phyloP scores from a whole-genome alignment of 805 yeast species.

The Alloascoidea hylecoeti region DNA sequence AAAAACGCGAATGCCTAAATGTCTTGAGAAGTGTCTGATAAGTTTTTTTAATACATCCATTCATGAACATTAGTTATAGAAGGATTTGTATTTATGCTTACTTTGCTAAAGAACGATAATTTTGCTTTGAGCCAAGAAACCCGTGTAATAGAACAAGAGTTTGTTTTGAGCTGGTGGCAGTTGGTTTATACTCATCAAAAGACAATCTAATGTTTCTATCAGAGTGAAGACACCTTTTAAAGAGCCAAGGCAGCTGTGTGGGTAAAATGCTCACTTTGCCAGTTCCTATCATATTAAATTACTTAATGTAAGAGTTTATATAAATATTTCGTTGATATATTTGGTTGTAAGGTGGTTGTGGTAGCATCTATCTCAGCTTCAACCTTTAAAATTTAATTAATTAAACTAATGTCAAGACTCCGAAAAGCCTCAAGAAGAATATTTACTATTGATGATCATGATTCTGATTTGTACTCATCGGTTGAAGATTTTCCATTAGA shows the following conservation, averaged over 20 bases:
- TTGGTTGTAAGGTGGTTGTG: too few relatives aligned
- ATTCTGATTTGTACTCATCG: not conserved
- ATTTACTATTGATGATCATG: not conserved
- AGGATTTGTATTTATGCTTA: slow-evolving; percentile 1
- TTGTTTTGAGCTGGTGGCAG: not conserved
- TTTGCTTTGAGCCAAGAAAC: slow-evolving; percentile 32
- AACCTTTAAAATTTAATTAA: too few relatives aligned
- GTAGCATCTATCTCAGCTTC: too few relatives aligned
- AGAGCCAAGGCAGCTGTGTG: too few relatives aligned
- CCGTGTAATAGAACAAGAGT: slow-evolving; percentile 40
- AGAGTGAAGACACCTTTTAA: too few relatives aligned
- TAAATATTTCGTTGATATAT: too few relatives aligned
- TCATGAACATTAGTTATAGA: too few relatives aligned
- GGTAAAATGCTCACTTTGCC: too few relatives aligned
- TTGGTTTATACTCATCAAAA: not conserved
- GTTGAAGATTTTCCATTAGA: slow-evolving; percentile 1
- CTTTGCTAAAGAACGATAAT: slow-evolving; percentile 19
- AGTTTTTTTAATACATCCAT: too few relatives aligned
- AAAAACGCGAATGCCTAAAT: slow-evolving; percentile 16
- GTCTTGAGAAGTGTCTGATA: slow-evolving; percentile 14
- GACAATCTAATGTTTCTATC: too few relatives aligned
- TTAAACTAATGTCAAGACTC: slow-evolving; percentile 1
- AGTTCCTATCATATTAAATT: too few relatives aligned
- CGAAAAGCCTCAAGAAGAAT: slow-evolving; percentile 1
- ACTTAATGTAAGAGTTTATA: too few relatives aligned